Conservation (phyloP, 148 eudicot species). For the Fagopyrum esculentum region DNA sequence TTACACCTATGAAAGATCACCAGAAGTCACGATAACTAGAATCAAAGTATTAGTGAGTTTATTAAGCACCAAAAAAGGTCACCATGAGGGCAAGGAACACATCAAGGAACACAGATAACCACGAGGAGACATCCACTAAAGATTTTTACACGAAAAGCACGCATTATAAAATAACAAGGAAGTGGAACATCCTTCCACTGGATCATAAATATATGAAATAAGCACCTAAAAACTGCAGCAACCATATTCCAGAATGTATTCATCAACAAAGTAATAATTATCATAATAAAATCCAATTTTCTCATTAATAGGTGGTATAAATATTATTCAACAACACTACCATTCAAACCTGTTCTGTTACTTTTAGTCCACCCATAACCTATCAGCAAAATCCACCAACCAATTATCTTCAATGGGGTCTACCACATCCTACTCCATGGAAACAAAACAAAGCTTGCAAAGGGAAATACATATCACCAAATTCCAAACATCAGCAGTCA, state of each 20-base stretch:
- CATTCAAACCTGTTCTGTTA: not conserved
- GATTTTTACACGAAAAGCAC: too few relatives aligned
- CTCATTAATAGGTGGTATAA: not conserved
- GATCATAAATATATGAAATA: not conserved
- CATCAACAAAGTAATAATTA: not conserved
- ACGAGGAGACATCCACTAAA: not conserved
- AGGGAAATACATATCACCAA: not conserved
- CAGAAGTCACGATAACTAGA: slow-evolving; percentile 7
- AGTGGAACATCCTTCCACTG: too few relatives aligned
- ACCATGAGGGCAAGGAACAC: not conserved
- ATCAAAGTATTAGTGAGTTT: not conserved
- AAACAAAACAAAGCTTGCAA: not conserved
- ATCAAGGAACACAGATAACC: not conserved
- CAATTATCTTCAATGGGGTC: not conserved
- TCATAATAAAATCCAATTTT: not conserved
- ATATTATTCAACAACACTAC: not conserved
- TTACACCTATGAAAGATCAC: slow-evolving; percentile 59
- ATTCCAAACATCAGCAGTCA: not conserved
- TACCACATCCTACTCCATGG: not conserved
- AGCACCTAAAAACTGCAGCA: not conserved
- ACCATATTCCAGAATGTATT: not conserved
- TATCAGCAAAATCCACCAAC: not conserved
- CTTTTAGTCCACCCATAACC: not conserved
- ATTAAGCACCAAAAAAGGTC: not conserved
- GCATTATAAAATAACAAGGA: too few relatives aligned